Percentiles rank a stretch among this genome's conserved stretches.
These are phyloP conservation scores for Alternaria infectoria DNA, from an alignment of 2,329 filamentous ascomycete genomes.

Conservation along the genomic window DNA sequence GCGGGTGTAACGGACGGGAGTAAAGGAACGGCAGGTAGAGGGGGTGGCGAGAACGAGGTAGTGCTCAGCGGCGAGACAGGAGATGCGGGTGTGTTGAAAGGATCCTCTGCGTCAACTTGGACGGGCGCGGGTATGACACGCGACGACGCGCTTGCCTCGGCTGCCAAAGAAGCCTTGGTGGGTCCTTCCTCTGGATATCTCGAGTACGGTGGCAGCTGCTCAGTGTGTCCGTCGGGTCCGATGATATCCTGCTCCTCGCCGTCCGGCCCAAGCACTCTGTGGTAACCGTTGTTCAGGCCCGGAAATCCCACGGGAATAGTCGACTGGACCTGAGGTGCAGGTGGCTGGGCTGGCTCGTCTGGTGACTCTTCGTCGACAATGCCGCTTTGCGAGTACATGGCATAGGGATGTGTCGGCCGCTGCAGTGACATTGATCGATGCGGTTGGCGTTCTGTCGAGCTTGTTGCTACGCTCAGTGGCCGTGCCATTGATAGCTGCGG, in stretches of 20 bases:
- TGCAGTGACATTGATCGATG: slow-evolving; percentile 65
- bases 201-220: slow-evolving; percentile 90
- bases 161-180: slow-evolving; percentile 59
- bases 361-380: slow-evolving; percentile 54
- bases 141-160: slow-evolving; percentile 43
- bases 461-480: slow-evolving; percentile 72
- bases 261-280: slow-evolving; percentile 74
- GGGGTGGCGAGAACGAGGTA: slow-evolving; percentile 25
- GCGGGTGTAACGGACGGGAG: slow-evolving; percentile 35
- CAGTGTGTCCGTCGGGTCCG: slow-evolving; percentile 84
- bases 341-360: slow-evolving; percentile 27
- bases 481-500: slow-evolving; percentile 67
- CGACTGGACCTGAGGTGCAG: slow-evolving; percentile 49
- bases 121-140: slow-evolving; percentile 31
- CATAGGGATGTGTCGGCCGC: slow-evolving; percentile 83
- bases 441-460: slow-evolving; percentile 67
- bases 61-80: slow-evolving; percentile 29
- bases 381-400: slow-evolving; percentile 83
- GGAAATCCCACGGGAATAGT: slow-evolving; percentile 76
- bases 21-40: slow-evolving; percentile 27
- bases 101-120: slow-evolving; percentile 31
- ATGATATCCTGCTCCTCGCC: slow-evolving; percentile 90
- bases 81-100: slow-evolving; percentile 33
- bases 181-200: slow-evolving; percentile 81
- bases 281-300: slow-evolving; percentile 70